phyloP scores from a whole-genome alignment of 2,329 filamentous ascomycete genomes.

The Neonectria hederae region DNA sequence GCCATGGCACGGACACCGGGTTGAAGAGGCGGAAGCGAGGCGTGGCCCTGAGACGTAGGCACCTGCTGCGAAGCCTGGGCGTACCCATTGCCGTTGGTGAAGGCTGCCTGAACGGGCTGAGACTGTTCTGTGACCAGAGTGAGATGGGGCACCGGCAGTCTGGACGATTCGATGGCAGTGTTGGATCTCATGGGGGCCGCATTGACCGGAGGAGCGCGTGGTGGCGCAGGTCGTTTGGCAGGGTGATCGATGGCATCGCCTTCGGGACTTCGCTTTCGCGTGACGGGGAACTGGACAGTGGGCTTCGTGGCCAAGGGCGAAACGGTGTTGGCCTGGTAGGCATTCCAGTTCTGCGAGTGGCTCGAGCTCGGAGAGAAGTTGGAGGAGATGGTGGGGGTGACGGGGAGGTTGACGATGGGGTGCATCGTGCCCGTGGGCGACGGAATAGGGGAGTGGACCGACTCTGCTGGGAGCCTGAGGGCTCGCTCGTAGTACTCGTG shows the following conservation, averaged over 20 bases:
- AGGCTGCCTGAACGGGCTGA: conserved; percentile 40
- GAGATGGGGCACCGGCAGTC: conserved; percentile 77
- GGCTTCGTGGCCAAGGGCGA: conserved; percentile 62
- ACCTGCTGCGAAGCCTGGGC: conserved; percentile 43
- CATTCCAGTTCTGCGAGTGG: conserved; percentile 51
- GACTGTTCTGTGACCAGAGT: conserved; percentile 65
- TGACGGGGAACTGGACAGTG: conserved; percentile 50
- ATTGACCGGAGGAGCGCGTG: conserved; percentile 30
- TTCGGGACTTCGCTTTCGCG: conserved; percentile 63
- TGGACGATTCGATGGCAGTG: conserved; percentile 43
- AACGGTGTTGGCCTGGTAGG: conserved; percentile 51
- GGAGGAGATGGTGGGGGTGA: conserved; percentile 46
- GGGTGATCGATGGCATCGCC: conserved; percentile 62
- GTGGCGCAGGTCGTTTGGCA: conserved; percentile 58
- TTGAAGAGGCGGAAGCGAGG: conserved; percentile 71
- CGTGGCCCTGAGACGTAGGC: conserved; percentile 41
- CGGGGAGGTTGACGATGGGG: conserved; percentile 44
- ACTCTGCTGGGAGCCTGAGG: conserved; percentile 55
- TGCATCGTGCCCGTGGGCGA: conserved; percentile 57
- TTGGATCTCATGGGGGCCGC: conserved; percentile 34
- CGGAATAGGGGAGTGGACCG: conserved; percentile 57
- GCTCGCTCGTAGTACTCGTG: conserved; percentile 83
- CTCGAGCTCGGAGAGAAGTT: conserved; percentile 54
- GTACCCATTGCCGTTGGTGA: conserved; percentile 52
- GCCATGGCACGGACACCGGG: conserved; percentile 77